These are phyloP conservation scores for Neurospora intermedia DNA, from an alignment of 495 filamentous ascomycete genomes.

Conservation along the genomic window DNA sequence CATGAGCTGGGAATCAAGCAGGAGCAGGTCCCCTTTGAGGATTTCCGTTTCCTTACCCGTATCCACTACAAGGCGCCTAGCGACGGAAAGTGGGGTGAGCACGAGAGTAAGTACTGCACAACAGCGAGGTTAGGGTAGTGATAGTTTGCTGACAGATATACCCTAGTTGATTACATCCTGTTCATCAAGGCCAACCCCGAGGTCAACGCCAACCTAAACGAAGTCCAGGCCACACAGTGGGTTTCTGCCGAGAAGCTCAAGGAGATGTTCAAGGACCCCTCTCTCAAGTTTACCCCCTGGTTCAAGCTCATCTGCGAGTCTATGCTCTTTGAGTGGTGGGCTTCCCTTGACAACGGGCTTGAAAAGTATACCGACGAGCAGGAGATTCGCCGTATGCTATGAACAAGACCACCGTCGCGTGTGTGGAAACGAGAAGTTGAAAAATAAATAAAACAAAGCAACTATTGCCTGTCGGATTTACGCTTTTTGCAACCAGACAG, in stretches of 20 bases:
- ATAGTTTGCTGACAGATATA: constrained; percentile 5
- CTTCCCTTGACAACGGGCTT: constrained; percentile 65
- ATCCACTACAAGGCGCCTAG: constrained; percentile 98
- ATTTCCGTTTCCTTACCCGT: constrained; percentile 88
- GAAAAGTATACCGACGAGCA: constrained; percentile 81
- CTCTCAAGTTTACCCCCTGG: constrained; percentile 88
- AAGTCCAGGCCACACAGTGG: constrained; percentile 73
- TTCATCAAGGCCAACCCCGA: constrained; percentile 94
- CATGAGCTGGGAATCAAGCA: constrained; percentile 91
- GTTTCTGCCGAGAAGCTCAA: constrained; percentile 76
- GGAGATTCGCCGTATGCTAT: constrained; percentile 73
- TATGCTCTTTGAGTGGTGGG: constrained; percentile 99
- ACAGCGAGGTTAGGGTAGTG: not conserved
- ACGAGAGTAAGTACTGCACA: constrained; percentile 64
- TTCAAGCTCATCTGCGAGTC: constrained; percentile 98
- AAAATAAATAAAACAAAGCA: not conserved
- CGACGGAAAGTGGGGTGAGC: constrained; percentile 96
- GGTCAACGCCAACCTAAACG: constrained; percentile 69
- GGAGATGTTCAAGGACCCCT: constrained; percentile 69
- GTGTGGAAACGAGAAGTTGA: not conserved
- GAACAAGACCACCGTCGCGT: not conserved
- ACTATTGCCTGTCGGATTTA: not conserved
- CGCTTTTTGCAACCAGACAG: not conserved
- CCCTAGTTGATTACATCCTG: constrained; percentile 91
- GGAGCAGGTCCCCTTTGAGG: constrained; percentile 79